These are phyloP conservation scores for Syzygium aqueum DNA, from an alignment of 345 rosid genomes.

Conservation along the genomic window DNA sequence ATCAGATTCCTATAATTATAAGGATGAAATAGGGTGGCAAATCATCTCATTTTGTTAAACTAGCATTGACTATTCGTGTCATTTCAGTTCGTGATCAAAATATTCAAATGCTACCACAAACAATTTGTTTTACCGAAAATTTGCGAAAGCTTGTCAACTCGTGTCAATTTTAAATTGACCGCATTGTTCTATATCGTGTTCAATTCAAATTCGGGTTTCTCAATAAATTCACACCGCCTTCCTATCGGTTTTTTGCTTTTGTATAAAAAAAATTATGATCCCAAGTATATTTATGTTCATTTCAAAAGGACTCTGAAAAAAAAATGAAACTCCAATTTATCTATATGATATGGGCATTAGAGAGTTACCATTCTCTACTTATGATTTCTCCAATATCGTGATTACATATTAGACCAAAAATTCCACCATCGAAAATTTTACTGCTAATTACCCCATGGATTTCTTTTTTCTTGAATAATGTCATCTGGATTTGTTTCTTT, in stretches of 20 bases:
- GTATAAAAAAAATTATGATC: too few species aligned
- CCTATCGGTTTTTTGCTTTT: not conserved
- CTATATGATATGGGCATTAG: not conserved
- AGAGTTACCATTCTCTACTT: not conserved
- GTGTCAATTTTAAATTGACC: accelerated
- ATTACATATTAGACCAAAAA: not conserved
- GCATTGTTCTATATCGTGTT: not conserved
- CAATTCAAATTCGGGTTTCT: accelerated
- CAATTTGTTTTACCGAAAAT: not conserved
- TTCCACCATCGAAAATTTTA: not conserved
- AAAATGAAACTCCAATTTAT: too few species aligned
- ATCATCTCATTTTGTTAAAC: not conserved
- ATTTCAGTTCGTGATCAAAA: not conserved
- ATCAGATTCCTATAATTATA: not conserved
- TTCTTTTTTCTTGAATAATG: too few species aligned
- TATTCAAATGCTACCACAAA: not conserved
- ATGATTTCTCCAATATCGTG: not conserved
- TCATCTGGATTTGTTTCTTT: too few species aligned
- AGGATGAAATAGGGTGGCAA: not conserved
- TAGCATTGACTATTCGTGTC: not conserved
- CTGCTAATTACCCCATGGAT: too few species aligned
- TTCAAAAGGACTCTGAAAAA: too few species aligned
- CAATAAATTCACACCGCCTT: not conserved
- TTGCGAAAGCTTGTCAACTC: not conserved
- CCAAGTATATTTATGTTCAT: too few species aligned